Evolutionary conservation across 1,284 basidiomycete species (phyloP), one percentile per base, ranked within the genome.

Genomic region (Pyrrhoderma noxium): DNA sequence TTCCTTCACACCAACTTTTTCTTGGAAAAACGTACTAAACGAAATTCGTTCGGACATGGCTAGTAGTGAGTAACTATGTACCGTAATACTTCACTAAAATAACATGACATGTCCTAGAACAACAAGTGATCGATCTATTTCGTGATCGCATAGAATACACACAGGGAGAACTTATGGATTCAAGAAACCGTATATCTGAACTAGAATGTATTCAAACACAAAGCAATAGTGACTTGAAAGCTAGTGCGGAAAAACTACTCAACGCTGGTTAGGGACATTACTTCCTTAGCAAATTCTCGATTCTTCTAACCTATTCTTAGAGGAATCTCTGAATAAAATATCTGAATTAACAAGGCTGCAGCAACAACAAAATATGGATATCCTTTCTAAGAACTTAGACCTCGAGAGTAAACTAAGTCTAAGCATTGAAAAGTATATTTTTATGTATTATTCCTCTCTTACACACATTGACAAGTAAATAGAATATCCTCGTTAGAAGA

Each of bases 41-140:
- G 54, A 56, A 21, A 35, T 56, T 13, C 54, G 39, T 19, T 18
- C 22, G 7, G 53, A 55, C 7, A 18, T 43, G 5, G 16, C 39
- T 7, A 49, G 44, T 19, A 52, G 54, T 52, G 35, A 19, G 46
- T 11, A 14, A 40, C 5, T 18, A 7, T 7, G n/a, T 16, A 18
- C n/a, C 16, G 35, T 37, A 37, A 37, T 8, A 40, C 38, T 18
- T 40, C 38, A 11, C 45, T 49, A 35, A 55, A 9, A 23, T 34
- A 13, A 45, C 13, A 23, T 13, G 7, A 5, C 27, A 11, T 5
- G 27, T 5, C 41, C 7, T 35, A 56, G 54, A 56, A 22, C 54
- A 52, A 27, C 51, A 49, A 27, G 46, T 52, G 14, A 52, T 56
- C 16, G 54, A 56, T 22, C 37, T 52, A 43, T 49, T 56, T 25